Evolutionary conservation across 306 rosid genomes (phyloP), one percentile per base, ranked within the genome.

Genomic region (Cucumis sativus): DNA sequence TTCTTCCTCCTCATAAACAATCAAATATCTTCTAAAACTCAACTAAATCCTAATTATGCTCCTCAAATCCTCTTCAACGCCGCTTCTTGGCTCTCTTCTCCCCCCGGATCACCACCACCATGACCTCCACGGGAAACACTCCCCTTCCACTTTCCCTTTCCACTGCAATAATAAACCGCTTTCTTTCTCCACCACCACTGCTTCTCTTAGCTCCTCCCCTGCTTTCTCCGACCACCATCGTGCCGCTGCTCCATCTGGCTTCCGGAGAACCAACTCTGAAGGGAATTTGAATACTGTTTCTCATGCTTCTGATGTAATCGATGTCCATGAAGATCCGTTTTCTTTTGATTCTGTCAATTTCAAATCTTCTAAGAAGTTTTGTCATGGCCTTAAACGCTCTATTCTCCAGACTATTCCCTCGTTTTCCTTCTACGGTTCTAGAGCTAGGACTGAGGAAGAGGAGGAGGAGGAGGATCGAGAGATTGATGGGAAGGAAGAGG

Each of bases 11-110:
- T 43, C 49, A 43, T 43, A 10, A 8, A 43, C 13, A 9, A 9
- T 43, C 49, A 43, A 43, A 14, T 58, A 52, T 58, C 8, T 55
- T 17, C 23, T 47, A 6, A 6, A 17, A 6, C n/a, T 54, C 6
- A 21, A 12, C 1, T 8, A 25, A 73, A 35, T 6, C 20, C 1
- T 13, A 23, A 58, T 6, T 41, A 76, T 95, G 99, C 4, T 95
- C 84, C 91, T 95, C 9, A 89, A 92, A 73, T 92, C 98, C 55
- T 87, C 97, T 75, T 95, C 99, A 77, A 89, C 98, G 18, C 99
- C 99, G 15, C 81, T 92, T 80, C 92, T 94, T 83, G 93, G 95
- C 10, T 90, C 98, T 15, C 91, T 95, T 7, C 86, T 81, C 43
- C 76, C 88, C 84, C 51, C 91, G 23, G 96, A 89, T 55, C 90